Evolutionary conservation across 2,329 filamentous ascomycete species (phyloP), one percentile per base, ranked within the genome.

Genomic region (Fusarium circinatum): DNA sequence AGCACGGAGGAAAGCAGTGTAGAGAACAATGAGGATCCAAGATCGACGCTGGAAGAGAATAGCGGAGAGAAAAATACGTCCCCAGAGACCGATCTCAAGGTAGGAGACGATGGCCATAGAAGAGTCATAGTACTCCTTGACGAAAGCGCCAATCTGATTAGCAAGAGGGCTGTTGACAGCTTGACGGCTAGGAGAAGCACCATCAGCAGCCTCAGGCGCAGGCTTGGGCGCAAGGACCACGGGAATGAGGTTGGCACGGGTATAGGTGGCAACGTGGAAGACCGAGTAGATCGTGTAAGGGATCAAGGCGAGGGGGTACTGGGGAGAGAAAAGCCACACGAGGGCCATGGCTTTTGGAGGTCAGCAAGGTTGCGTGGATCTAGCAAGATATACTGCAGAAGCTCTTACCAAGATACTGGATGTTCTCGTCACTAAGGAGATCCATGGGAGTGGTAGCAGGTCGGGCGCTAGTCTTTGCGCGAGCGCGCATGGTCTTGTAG

Each of bases 201-300:
- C 86, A 72, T 84, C 86, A 66, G 90, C 88, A 68, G 90, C 88
- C 60, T 88, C 84, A 58, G 75, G 65, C 47, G 89, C 86, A 20
- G 89, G 81, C 41, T 89, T 84, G 68, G 91, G 88, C 22, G 95
- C 94, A 79, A 93, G 88, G 78, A 99, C 81, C 73, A 94, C 94
- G 70, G 96, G 96, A 78, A 99, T 93, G 75, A 99, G 85, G 86
- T 97, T 97, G 82, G 93, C 93, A 83, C 96, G 95, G 75, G 93
- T 94, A 86, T 99, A 99, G 75, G 96, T 98, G 71, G 95, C 94
- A 77, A 98, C 95, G 86, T 99, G 96, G 91, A 99, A 99, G 84
- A 98, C 85, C 67, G 96, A 98, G 90, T 98, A 99, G 84, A 99
- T 94, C 78, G 91, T 92, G 86, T 98, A 99, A 34, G 96, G 96